Evolutionary conservation across 139 green algal species (phyloP), one percentile per base, ranked within the genome.

Genomic region (Coccomyxa sp.): DNA sequence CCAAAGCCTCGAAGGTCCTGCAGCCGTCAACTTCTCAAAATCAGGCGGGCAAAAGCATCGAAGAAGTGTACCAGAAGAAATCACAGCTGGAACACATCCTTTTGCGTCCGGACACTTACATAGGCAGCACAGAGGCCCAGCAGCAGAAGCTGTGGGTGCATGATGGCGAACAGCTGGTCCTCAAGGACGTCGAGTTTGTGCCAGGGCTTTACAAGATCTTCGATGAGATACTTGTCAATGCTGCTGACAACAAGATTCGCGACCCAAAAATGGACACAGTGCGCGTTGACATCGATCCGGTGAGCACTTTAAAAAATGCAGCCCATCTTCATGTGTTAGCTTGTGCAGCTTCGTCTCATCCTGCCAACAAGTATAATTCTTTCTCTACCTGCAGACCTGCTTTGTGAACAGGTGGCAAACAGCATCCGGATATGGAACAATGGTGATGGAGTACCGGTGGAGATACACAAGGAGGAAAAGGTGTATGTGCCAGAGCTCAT

Each of bases 191-290:
- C 60, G 89, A 82, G 13, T 97, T 91, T 58, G 94, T 94, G 4
- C 97, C 97, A 23, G 97, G 96, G 15, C 89, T 99, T n/a, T 99
- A 98, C 93, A 99, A 99, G 86, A 99, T 99, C 81, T 99, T 99
- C 87, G 97, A 99, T 83, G 97, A 99, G 90, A 99, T 99, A 80
- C 85, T 99, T 51, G 97, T 99, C 31, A 99, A 99, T 85, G 97
- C 97, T 7, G 95, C 95, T 0, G 97, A 99, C 92, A 98, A 99
- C 93, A 99, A 99, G 85, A 95, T 98, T 7, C 87, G 97, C 0
- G 96, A 99, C 85, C 23, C 91, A 13, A 91, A 82, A 32, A 99
- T 99, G 97, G 93, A 98, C 90, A 94, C 87, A 9, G 63, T 99
- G 58, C 86, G 88, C 15, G 93, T 98, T 0, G 90, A 95, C 79